A percentile compares a stretch with the other conserved stretches of the same genome.
These are phyloP conservation scores for Adiantum capillusveneris DNA, from an alignment of 75 land plant species.

Conservation along the genomic window DNA sequence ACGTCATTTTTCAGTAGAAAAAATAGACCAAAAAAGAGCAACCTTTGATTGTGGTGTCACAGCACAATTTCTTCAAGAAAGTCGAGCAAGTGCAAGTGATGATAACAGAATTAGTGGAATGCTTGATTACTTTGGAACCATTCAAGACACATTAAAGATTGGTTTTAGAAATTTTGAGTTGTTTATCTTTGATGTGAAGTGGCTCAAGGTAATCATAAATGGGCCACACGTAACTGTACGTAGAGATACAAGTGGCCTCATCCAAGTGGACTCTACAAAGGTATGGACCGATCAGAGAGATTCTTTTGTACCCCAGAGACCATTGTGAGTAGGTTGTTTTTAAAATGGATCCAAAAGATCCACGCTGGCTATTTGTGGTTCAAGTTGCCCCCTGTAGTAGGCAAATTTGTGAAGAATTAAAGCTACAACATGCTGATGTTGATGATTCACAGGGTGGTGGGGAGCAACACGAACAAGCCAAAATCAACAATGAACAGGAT, in stretches of 20 bases:
- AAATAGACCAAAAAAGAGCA: not conserved
- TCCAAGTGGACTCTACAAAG: no score
- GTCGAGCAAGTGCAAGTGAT: not conserved
- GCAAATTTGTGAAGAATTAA: not conserved
- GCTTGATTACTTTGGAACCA: conserved; percentile 1
- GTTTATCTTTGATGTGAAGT: no score
- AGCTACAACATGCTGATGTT: not conserved
- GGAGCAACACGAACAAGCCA: not conserved
- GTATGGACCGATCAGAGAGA: no score
- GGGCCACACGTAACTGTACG: not conserved
- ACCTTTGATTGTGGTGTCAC: not conserved
- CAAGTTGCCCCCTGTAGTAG: not conserved
- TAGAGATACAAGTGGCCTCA: not conserved
- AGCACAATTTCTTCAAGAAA: not conserved
- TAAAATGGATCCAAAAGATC: no score
- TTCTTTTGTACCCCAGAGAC: no score
- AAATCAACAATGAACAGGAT: not conserved
- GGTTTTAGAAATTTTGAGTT: not conserved
- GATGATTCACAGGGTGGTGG: no score
- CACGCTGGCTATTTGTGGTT: no score
- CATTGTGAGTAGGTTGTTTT: no score
- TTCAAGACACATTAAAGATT: not conserved
- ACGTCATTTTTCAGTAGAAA: not conserved
- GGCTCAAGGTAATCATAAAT: no score
- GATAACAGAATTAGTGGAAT: not conserved